These are phyloP conservation scores for Kluyveromyces marxianus DNA, from an alignment of 1,139 yeast genomes.

Conservation along the genomic window DNA sequence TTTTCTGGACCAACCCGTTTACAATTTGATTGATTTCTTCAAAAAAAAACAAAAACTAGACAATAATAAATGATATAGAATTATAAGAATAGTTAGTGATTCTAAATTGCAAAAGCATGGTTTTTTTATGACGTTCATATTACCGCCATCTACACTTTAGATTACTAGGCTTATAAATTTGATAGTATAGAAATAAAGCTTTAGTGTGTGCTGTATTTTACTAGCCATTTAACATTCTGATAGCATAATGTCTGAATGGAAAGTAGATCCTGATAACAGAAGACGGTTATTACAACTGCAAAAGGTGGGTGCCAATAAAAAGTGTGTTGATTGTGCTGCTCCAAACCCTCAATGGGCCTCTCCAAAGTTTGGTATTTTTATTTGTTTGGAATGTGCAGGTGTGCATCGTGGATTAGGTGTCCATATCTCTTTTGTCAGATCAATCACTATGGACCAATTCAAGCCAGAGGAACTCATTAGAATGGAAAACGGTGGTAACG, in stretches of 20 bases:
- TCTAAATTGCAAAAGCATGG: too few relatives aligned
- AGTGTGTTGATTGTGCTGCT: conserved; percentile 89
- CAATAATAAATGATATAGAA: too few relatives aligned
- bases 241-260: conserved; percentile 45
- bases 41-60: too few relatives aligned
- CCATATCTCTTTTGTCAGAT: conserved; percentile 91
- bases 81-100: too few relatives aligned
- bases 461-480: conserved; percentile 81
- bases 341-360: conserved; percentile 99
- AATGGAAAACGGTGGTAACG: conserved; percentile 96
- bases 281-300: conserved; percentile 74
- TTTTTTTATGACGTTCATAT: too few relatives aligned
- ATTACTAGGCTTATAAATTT: too few relatives aligned
- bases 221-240: too few relatives aligned
- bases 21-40: too few relatives aligned
- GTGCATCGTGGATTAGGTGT: conserved; percentile 94
- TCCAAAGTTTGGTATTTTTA: conserved; percentile 92
- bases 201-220: too few relatives aligned
- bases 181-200: too few relatives aligned
- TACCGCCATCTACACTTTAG: too few relatives aligned
- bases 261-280: conserved; percentile 85
- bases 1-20: too few relatives aligned
- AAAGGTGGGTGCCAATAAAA: conserved; percentile 74
- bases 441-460: conserved; percentile 96
- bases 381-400: conserved; percentile 97